A percentile compares a stretch with the other conserved stretches of the same genome.
Conservation (phyloP, 2,329 filamentous ascomycete species). For the Sporothrix variecibatus region DNA sequence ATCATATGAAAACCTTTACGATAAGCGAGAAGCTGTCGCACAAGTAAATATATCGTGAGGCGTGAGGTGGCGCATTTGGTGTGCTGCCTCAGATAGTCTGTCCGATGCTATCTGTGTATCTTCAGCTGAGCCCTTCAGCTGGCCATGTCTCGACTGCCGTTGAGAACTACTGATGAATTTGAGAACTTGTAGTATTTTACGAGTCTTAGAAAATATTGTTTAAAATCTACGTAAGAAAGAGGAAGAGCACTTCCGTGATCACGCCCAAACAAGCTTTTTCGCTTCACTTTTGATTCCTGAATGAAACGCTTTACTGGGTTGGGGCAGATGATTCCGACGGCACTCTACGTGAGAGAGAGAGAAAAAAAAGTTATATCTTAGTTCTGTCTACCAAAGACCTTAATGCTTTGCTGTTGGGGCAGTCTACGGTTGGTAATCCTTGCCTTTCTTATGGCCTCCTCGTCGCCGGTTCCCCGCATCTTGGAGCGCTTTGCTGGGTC, state of each 20-base stretch:
- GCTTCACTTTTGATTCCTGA: neutral
- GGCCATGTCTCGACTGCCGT: no score
- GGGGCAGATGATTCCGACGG: conserved; percentile 1
- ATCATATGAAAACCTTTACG: neutral
- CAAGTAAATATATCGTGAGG: neutral
- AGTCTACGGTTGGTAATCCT: neutral
- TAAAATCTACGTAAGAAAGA: neutral
- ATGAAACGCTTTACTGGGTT: neutral
- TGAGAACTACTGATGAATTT: no score
- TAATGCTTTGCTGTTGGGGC: neutral
- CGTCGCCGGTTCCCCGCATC: neutral
- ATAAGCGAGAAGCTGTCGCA: neutral
- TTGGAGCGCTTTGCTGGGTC: neutral
- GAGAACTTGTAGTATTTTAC: neutral
- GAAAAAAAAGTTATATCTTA: no score
- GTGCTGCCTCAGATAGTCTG: neutral
- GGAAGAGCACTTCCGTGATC: neutral
- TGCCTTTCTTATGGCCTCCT: neutral
- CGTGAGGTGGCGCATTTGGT: neutral
- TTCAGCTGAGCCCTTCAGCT: no score
- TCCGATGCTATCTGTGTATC: neutral
- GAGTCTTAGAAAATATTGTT: neutral
- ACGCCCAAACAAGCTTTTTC: neutral
- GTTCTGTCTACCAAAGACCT: no score
- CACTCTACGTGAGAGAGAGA: neutral